phyloP scores from a whole-genome alignment of 768 basidiomycete genomes.

The Mycena polygramma region DNA sequence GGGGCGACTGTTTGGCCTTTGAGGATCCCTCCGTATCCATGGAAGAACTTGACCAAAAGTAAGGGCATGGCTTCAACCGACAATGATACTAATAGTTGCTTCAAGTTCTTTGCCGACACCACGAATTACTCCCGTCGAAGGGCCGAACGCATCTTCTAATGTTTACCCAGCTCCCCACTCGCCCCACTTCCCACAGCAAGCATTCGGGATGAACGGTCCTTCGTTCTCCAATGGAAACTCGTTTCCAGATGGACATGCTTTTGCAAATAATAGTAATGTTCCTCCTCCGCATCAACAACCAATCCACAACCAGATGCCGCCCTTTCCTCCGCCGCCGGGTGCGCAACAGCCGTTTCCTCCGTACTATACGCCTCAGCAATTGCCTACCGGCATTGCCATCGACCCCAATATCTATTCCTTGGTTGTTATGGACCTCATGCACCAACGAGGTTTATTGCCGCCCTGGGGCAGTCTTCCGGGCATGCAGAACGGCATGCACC shows the following conservation, averaged over 20 bases:
- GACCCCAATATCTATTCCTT: slow-evolving; percentile 15
- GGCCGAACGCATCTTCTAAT: not conserved
- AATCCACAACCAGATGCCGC: slow-evolving; percentile 21
- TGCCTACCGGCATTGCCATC: not conserved
- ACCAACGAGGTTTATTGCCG: not conserved
- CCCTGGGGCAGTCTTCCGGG: not conserved
- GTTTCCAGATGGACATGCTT: too few species aligned
- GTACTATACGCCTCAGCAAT: not conserved
- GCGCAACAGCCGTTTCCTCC: slow-evolving; percentile 17
- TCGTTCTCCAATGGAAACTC: not conserved
- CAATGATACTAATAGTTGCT: slow-evolving; percentile 38
- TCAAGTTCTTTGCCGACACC: slow-evolving; percentile 75
- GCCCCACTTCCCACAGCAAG: slow-evolving; percentile 8
- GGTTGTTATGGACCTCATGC: slow-evolving; percentile 16
- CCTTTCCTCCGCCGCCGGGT: slow-evolving; percentile 23
- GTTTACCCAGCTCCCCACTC: not conserved
- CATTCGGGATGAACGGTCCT: slow-evolving; percentile 3
- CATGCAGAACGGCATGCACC: slow-evolving; percentile 14
- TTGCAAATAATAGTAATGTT: slow-evolving; percentile 14
- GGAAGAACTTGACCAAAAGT: slow-evolving; percentile 52
- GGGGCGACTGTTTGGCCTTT: slow-evolving; percentile 43
- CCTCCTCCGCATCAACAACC: slow-evolving; percentile 14
- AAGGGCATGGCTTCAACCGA: slow-evolving; percentile 44
- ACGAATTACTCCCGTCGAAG: slow-evolving; percentile 62
- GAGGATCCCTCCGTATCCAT: slow-evolving; percentile 17